A percentile compares a stretch with the other conserved stretches of the same genome.
These are phyloP conservation scores for Yamadazyma endophytica DNA, from an alignment of 805 yeast genomes.

Conservation along the genomic window DNA sequence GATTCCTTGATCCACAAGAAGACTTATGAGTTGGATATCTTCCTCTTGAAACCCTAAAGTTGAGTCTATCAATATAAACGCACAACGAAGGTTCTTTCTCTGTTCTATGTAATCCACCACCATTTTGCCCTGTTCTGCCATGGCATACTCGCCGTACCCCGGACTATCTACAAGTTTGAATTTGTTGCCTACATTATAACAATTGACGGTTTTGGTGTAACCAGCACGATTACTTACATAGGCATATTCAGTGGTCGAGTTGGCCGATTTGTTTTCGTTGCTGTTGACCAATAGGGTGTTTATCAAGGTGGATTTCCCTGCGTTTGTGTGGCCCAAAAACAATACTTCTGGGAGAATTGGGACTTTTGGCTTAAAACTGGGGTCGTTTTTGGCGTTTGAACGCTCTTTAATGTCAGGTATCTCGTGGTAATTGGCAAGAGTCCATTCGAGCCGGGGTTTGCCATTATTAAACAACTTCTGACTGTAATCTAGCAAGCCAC, in stretches of 20 bases:
- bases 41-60: slow-evolving; percentile 53
- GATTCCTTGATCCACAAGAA: slow-evolving; percentile 50
- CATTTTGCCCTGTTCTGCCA: slow-evolving; percentile 61
- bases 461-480: slow-evolving; percentile 42
- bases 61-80: slow-evolving; percentile 60
- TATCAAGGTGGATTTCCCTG: slow-evolving; percentile 78
- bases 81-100: slow-evolving; percentile 51
- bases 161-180: slow-evolving; percentile 80
- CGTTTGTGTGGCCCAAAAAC: slow-evolving; percentile 78
- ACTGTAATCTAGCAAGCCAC: slow-evolving; percentile 13
- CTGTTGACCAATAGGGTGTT: slow-evolving; percentile 49
- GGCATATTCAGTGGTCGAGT: slow-evolving; percentile 13
- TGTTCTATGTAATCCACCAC: slow-evolving; percentile 58
- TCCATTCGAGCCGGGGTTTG: slow-evolving; percentile 55
- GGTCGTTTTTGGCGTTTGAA: slow-evolving; percentile 9
- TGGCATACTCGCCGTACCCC: slow-evolving; percentile 80
- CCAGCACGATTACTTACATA: slow-evolving; percentile 52
- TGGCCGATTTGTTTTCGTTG: slow-evolving; percentile 15
- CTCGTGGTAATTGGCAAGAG: slow-evolving; percentile 45
- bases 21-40: slow-evolving; percentile 51
- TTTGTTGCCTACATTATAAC: slow-evolving; percentile 61
- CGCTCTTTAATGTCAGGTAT: slow-evolving; percentile 52
- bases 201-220: slow-evolving; percentile 60
- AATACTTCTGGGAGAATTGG: slow-evolving; percentile 62
- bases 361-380: slow-evolving; percentile 8